Percentiles rank a stretch among this genome's conserved stretches.
Conservation (phyloP, 345 rosid genomes). For the Odontarrhena argentea region DNA sequence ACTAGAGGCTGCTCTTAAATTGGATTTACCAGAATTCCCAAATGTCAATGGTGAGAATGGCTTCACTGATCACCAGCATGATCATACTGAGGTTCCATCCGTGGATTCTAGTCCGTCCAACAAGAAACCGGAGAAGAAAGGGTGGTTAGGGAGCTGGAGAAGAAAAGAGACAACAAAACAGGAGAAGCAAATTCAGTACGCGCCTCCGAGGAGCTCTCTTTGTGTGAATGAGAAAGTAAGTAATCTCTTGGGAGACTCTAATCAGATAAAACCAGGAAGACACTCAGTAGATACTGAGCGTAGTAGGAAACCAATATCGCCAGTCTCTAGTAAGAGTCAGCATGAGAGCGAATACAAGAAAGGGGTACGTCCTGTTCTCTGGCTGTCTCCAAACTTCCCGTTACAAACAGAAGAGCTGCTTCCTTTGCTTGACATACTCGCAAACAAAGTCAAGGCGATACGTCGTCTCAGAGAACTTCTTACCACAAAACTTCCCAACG, state of each 20-base stretch:
- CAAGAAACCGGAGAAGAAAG: constrained; percentile 79
- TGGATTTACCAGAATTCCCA: constrained; percentile 65
- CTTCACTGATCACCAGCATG: constrained; percentile 57
- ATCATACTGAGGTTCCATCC: constrained; percentile 63
- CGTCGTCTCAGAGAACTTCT: constrained; percentile 95
- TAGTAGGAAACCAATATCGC: constrained; percentile 54
- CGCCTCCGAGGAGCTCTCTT: constrained; percentile 80
- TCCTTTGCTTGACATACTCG: constrained; percentile 96
- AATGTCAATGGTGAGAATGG: constrained; percentile 61
- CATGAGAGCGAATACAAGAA: constrained; percentile 94
- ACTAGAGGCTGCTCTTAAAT: constrained; percentile 80
- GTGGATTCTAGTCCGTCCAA: constrained; percentile 56
- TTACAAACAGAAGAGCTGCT: constrained; percentile 90
- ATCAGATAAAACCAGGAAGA: constrained; percentile 76
- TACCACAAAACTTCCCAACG: constrained; percentile 89
- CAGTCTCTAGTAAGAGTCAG: constrained; percentile 50
- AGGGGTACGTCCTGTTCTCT: constrained; percentile 87
- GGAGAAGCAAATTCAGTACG: constrained; percentile 62
- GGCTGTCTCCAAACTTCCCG: constrained; percentile 90
- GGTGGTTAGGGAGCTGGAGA: constrained; percentile 98
- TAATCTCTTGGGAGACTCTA: constrained; percentile 69
- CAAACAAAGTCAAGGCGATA: constrained; percentile 95
- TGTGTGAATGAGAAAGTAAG: constrained; percentile 86
- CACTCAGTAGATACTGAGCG: constrained; percentile 78
- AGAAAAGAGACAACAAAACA: constrained; percentile 62